A percentile compares a stretch with the other conserved stretches of the same genome.
Evolutionary conservation across 352 stramenopile species (phyloP).

Genomic region (Phytophthora constricta): DNA sequence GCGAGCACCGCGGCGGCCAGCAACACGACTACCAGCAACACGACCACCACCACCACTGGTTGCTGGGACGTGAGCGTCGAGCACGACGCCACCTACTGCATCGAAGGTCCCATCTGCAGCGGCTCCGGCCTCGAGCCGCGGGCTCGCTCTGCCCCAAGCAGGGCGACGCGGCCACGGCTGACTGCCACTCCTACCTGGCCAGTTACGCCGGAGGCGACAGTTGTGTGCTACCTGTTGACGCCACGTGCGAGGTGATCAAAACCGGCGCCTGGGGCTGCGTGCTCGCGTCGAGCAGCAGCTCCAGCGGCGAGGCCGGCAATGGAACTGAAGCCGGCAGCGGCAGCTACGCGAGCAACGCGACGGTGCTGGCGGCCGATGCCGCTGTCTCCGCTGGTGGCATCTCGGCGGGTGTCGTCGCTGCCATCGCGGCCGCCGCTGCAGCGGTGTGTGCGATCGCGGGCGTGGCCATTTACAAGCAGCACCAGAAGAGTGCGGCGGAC

Average conservation of each 20-base stretch:
- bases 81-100: slow-evolving; percentile 65
- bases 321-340: slow-evolving; percentile 8
- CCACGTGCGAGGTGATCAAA: neutral
- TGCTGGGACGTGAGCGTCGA: slow-evolving; percentile 34
- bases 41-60: neutral
- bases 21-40: neutral
- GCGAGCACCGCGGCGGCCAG: slow-evolving; percentile 1
- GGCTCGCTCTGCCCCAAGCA: slow-evolving; percentile 58
- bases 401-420: slow-evolving; percentile 19
- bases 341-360: slow-evolving; percentile 13
- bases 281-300: slow-evolving; percentile 9
- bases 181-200: slow-evolving; percentile 34
- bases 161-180: slow-evolving; percentile 46
- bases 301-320: neutral
- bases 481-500: slow-evolving; percentile 32
- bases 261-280: slow-evolving; percentile 1
- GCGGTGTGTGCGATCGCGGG: slow-evolving; percentile 30
- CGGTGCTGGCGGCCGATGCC: slow-evolving; percentile 9
- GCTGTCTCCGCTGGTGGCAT: slow-evolving; percentile 5
- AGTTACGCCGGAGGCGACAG: neutral
- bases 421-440: slow-evolving; percentile 31
- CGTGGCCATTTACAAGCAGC: slow-evolving; percentile 49
- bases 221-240: neutral
- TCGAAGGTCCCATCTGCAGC: slow-evolving; percentile 55
- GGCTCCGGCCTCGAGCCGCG: slow-evolving; percentile 35